Evolutionary conservation across 495 filamentous ascomycete genomes (phyloP).

Genomic region (Penicillium soppii): DNA sequence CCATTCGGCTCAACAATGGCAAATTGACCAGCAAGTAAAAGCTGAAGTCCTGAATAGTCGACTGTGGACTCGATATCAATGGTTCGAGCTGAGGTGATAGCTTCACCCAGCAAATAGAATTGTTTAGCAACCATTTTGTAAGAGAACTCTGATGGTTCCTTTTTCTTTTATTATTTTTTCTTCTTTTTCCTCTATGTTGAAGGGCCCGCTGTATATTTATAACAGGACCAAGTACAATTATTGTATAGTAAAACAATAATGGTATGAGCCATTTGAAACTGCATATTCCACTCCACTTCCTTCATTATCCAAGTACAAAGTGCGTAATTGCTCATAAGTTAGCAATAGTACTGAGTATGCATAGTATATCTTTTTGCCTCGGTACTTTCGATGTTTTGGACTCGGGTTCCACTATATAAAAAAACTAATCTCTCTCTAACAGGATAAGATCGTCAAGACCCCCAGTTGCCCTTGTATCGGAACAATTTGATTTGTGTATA

Average conservation of each 20-base stretch:
- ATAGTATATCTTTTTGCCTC: constrained; percentile 12
- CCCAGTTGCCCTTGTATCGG: no score
- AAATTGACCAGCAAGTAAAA: constrained; percentile 42
- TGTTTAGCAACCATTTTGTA: constrained; percentile 31
- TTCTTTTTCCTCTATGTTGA: neutral
- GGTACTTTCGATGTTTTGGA: constrained; percentile 13
- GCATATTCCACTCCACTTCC: neutral
- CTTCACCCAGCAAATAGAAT: constrained; percentile 47
- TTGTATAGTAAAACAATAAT: no score
- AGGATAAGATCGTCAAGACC: neutral
- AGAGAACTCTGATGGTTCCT: neutral
- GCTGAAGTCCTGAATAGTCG: constrained; percentile 33
- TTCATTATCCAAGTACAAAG: neutral
- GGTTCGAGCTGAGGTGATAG: constrained; percentile 31
- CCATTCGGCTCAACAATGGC: constrained; percentile 37
- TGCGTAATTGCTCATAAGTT: neutral
- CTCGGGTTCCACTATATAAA: constrained; percentile 3
- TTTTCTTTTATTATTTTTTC: neutral
- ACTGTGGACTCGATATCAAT: constrained; percentile 36
- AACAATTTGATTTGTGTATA: no score
- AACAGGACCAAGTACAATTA: no score
- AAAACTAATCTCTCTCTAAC: neutral
- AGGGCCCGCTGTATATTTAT: constrained; percentile 11
- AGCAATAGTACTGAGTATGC: neutral
- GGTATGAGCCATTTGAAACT: neutral